Evolutionary conservation across 2,329 filamentous ascomycete species (phyloP).

Genomic region (Xylaria arbuscula): DNA sequence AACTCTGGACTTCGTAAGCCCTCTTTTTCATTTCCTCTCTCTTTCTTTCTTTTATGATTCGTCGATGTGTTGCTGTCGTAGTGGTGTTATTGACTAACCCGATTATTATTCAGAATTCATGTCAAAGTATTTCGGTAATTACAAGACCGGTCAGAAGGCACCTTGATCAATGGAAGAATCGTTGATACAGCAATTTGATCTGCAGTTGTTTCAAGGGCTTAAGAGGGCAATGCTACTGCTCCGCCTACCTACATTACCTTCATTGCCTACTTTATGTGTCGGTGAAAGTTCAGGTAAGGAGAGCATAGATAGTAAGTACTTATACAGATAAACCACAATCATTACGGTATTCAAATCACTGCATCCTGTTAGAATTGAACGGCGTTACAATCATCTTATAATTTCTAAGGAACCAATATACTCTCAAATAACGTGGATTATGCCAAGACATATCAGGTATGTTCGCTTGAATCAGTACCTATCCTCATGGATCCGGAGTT

Average conservation of each 20-base stretch:
- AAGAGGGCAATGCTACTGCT: background rate
- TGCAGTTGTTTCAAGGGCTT: background rate
- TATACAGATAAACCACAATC: too few species aligned
- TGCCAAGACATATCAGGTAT: background rate
- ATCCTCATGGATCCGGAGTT: background rate
- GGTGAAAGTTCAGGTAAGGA: background rate
- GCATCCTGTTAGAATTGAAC: background rate
- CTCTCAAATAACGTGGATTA: background rate
- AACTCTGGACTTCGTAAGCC: slow-evolving; percentile 43
- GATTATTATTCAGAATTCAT: slow-evolving; percentile 22
- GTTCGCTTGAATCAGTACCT: background rate
- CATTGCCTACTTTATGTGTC: background rate
- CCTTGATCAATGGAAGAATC: background rate
- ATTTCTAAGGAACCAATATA: too few species aligned
- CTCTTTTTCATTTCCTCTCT: background rate
- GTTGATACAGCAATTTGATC: background rate
- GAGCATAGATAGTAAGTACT: background rate
- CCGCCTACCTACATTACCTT: too few species aligned
- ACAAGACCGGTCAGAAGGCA: slow-evolving; percentile 17
- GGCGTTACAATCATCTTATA: background rate
- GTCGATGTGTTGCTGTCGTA: background rate
- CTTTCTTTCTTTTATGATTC: background rate
- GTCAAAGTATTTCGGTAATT: slow-evolving; percentile 22
- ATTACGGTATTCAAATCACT: too few species aligned
- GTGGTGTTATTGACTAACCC: slow-evolving; percentile 2